phyloP scores from a whole-genome alignment of 352 stramenopile genomes.

The Globisporangium cederbergense region DNA sequence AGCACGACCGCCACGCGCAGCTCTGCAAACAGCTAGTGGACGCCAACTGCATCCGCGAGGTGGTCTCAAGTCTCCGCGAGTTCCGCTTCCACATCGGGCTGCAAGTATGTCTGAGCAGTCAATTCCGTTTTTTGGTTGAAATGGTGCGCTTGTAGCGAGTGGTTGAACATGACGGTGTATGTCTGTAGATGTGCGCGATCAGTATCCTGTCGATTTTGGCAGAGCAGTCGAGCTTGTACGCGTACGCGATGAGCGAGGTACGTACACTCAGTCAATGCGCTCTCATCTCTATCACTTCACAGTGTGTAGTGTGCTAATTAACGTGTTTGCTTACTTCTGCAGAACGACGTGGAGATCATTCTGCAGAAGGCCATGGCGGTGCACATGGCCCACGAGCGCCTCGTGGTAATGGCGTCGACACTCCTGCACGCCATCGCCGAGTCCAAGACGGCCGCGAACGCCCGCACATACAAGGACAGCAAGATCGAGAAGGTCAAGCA shows the following conservation, averaged over 20 bases:
- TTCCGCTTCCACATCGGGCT: constrained; percentile 59
- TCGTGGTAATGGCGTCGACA: constrained; percentile 36
- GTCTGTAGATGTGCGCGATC: constrained; percentile 32
- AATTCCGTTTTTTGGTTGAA: background rate
- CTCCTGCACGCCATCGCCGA: constrained; percentile 42
- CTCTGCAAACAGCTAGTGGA: constrained; percentile 45
- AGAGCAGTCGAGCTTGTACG: constrained; percentile 45
- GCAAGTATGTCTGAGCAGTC: constrained; percentile 25
- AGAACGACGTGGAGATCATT: constrained; percentile 33
- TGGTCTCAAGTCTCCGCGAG: constrained; percentile 49
- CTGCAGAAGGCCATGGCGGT: constrained; percentile 47
- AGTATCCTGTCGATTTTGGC: constrained; percentile 42
- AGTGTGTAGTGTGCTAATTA: background rate
- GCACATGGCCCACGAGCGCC: constrained; percentile 39
- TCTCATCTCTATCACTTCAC: background rate
- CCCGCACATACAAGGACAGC: constrained; percentile 29
- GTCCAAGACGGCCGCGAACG: constrained; percentile 36
- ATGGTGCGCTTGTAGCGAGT: no score
- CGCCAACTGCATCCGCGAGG: constrained; percentile 29
- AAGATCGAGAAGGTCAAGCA: constrained; percentile 31
- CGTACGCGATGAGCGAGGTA: constrained; percentile 61
- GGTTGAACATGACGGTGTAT: background rate
- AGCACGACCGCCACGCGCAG: constrained; percentile 16
- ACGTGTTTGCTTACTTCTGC: background rate
- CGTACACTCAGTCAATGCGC: background rate